Percentiles rank a stretch among this genome's conserved stretches.
These are phyloP conservation scores for Jackrogersella multiformis DNA, from an alignment of 495 filamentous ascomycete genomes.

Conservation along the genomic window DNA sequence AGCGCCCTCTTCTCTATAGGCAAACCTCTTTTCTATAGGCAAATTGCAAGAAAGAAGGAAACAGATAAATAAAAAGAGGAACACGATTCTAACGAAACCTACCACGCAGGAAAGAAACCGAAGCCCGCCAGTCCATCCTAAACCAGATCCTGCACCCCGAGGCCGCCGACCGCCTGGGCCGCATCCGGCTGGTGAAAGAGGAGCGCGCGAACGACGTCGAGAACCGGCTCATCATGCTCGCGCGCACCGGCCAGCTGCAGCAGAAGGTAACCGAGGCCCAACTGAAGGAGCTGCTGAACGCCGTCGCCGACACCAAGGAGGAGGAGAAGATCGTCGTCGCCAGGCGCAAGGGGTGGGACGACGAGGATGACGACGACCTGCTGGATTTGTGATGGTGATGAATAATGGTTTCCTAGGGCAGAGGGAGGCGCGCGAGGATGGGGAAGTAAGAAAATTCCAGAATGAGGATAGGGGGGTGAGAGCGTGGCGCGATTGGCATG, in stretches of 20 bases:
- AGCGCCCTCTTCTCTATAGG: conserved; percentile 24
- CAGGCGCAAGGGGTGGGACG: conserved; percentile 83
- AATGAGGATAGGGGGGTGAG: not conserved
- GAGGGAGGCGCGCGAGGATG: not conserved
- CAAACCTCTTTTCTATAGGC: too few relatives aligned
- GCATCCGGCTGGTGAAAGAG: conserved; percentile 96
- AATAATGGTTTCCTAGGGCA: not conserved
- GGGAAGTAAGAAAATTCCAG: not conserved
- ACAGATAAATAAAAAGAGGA: too few relatives aligned
- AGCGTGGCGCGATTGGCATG: conserved; percentile 21
- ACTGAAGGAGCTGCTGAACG: conserved; percentile 87
- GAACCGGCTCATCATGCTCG: conserved; percentile 91
- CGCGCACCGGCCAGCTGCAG: conserved; percentile 84
- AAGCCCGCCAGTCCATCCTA: conserved; percentile 79
- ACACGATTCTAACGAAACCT: not conserved
- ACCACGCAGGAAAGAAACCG: conserved; percentile 52
- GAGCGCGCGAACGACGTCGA: conserved; percentile 89
- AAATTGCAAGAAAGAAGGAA: too few relatives aligned
- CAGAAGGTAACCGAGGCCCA: conserved; percentile 91
- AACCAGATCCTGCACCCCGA: conserved; percentile 93
- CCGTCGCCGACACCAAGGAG: conserved; percentile 75
- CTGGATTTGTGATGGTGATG: conserved; percentile 62
- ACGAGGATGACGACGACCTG: conserved; percentile 89
- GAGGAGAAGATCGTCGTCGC: conserved; percentile 85
- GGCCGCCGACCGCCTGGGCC: conserved; percentile 89